Base-by-base conservation (phyloP, 2,329 filamentous ascomycete species). In the Didymella lethalis region DNA sequence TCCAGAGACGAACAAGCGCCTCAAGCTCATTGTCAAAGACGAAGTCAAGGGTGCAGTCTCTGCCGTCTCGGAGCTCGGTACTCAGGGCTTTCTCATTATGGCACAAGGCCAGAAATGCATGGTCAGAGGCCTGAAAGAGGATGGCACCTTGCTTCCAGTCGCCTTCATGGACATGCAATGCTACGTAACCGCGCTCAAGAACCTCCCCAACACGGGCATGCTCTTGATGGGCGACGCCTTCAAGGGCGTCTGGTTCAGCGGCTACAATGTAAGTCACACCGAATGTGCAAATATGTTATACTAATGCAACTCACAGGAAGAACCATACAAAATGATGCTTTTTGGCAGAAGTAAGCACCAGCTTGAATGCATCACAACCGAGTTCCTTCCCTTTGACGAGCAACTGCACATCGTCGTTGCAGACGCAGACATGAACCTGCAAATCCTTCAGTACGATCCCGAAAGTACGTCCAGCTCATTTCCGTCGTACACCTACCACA, bases 141-240 rank as follows among this genome's bases (percentile, higher is more conserved):
- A 99, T 73, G 92, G 93, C 0, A 93, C 91, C 1, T 84, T 98
- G 51, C 83, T 98, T 0, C 95, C 95, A 0, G 94, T 99, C 3
- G 95, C 95, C 0, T 99, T 99, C 73, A 90, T 99, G 84, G 95
- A 99, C 72, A 96, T 97, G 88, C 95, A 92, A 79, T 96, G 91
- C 77, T 95, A 97, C 70, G 92, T 97, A 12, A 91, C 88, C 2
- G 87, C 90, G n/a, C 85, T 92, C 53, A 95, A 93, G 72, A 91
- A 92, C 69, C 83, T 99, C 18, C 88, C 88, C 3, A 88, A 90
- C 1, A 96, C 92, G 0, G 93, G 94, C 0, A 83, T 99, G 74
- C 93, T 91, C 70, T 83, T 97, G 11, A 88, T 97, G 79, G 91
- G 91, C 0, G 95, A 99, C 79, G 91, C 90, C 0, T 88, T 95